Percentiles rank a stretch among this genome's conserved stretches.
Evolutionary conservation across 2,329 filamentous ascomycete genomes (phyloP).

Genomic region (Simplicillium aogashimaense): DNA sequence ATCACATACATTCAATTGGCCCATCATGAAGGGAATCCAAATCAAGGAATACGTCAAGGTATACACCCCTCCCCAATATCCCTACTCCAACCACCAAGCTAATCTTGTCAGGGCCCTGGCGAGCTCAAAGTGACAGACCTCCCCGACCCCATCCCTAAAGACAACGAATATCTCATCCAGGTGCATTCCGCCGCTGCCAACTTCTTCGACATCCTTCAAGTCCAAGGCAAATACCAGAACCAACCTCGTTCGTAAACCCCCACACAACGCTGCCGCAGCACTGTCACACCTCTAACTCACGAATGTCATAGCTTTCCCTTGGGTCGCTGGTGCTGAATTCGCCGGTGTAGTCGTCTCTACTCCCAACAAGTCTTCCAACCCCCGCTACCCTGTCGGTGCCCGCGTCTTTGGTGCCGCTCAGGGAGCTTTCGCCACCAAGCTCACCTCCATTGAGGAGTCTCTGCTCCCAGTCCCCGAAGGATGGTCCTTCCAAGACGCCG

Average conservation of each 20-base stretch:
- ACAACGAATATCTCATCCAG: constrained; percentile 74
- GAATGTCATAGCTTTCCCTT: constrained; percentile 56
- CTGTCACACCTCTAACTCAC: no score
- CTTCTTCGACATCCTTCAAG: constrained; percentile 95
- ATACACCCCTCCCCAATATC: constrained; percentile 8
- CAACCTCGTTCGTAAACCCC: constrained; percentile 51
- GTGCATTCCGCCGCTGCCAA: constrained; percentile 85
- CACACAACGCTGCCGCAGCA: background rate
- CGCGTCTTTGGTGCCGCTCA: constrained; percentile 80
- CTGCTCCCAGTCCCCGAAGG: constrained; percentile 67
- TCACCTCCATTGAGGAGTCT: constrained; percentile 54
- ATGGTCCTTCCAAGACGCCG: constrained; percentile 78
- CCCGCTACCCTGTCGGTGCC: constrained; percentile 60
- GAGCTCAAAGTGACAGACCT: constrained; percentile 69
- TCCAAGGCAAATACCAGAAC: constrained; percentile 90
- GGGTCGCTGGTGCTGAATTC: constrained; percentile 83
- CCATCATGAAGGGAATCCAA: constrained; percentile 65
- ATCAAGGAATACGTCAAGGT: constrained; percentile 67
- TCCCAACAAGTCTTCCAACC: constrained; percentile 38
- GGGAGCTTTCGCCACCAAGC: constrained; percentile 74
- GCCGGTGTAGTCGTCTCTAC: constrained; percentile 64
- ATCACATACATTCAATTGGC: background rate
- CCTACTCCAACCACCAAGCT: background rate
- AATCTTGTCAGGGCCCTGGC: constrained; percentile 52
- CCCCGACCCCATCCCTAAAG: constrained; percentile 60